Conservation (phyloP, 2,329 filamentous ascomycete species). For the Colletotrichum sojae region DNA sequence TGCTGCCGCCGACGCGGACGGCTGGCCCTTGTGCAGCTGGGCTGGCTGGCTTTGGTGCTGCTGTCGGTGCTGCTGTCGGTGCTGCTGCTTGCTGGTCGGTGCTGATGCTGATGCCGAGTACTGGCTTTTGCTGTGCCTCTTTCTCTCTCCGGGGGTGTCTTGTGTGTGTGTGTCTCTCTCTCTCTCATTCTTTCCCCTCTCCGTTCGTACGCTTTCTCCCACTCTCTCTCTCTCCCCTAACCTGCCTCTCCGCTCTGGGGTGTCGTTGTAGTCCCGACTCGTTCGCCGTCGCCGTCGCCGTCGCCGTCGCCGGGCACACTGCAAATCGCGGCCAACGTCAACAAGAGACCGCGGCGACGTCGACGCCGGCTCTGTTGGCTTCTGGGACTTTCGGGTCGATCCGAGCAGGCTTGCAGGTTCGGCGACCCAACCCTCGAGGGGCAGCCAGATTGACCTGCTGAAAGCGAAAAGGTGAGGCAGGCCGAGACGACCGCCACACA, state of each 20-base stretch:
- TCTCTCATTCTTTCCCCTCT: slow-evolving; percentile 36
- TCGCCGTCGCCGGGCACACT: slow-evolving; percentile 20
- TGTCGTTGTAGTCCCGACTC: slow-evolving; percentile 2
- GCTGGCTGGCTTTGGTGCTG: neutral
- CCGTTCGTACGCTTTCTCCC: slow-evolving; percentile 17
- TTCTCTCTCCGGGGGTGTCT: slow-evolving; percentile 12
- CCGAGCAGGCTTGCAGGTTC: slow-evolving; percentile 12
- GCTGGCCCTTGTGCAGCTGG: slow-evolving; percentile 37
- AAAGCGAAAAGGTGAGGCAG: slow-evolving; percentile 39
- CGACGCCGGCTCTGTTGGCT: slow-evolving; percentile 14
- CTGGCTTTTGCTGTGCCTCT: neutral
- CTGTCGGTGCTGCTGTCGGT: neutral
- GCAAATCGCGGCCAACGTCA: slow-evolving; percentile 17
- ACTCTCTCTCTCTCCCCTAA: neutral
- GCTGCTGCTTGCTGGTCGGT: neutral
- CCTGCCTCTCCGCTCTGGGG: slow-evolving; percentile 26
- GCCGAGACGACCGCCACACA: slow-evolving; percentile 40
- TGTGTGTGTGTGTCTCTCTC: slow-evolving; percentile 5
- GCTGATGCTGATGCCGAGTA: neutral
- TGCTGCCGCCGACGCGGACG: slow-evolving; percentile 34
- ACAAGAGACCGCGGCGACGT: slow-evolving; percentile 20
- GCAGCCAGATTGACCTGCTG: slow-evolving; percentile 26
- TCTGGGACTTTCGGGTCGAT: slow-evolving; percentile 25
- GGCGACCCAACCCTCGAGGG: slow-evolving; percentile 24
- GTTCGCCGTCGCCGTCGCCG: slow-evolving; percentile 1